Evolutionary conservation across 176 grass and related monocot genomes (phyloP).

Genomic region (Panicum miliaceum): DNA sequence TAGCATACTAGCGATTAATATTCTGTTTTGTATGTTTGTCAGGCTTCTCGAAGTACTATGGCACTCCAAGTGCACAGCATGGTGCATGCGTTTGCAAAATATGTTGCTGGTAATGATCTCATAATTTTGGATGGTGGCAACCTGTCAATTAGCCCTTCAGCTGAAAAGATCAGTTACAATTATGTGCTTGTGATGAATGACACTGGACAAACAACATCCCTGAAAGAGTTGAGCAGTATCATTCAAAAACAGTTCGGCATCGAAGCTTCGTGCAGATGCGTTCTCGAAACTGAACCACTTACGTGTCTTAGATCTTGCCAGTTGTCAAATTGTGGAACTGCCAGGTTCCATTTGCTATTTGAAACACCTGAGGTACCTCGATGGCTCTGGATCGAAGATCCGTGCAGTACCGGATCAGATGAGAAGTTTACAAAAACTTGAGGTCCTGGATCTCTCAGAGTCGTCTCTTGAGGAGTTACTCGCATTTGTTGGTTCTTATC

Average conservation of each 20-base stretch:
- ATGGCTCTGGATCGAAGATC: constrained; percentile 28
- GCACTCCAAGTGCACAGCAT: constrained; percentile 37
- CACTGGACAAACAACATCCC: not conserved
- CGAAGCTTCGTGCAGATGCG: no score
- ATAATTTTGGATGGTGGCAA: constrained; percentile 32
- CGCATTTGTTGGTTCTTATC: not conserved
- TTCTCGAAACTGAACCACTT: constrained; percentile 16
- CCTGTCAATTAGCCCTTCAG: no score
- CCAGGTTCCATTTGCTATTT: constrained; percentile 23
- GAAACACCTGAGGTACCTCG: constrained; percentile 49
- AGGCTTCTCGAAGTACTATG: no score
- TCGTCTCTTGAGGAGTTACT: constrained; percentile 28
- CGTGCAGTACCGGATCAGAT: constrained; percentile 23
- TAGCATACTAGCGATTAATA: no score
- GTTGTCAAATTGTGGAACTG: constrained; percentile 22
- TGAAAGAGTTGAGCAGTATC: no score
- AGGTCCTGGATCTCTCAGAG: constrained; percentile 49
- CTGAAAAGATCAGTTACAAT: not conserved
- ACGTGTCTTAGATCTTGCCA: constrained; percentile 49
- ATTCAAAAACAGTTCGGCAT: no score
- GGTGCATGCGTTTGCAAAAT: constrained; percentile 39
- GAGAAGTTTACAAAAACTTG: constrained; percentile 37
- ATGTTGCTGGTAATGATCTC: constrained; percentile 31
- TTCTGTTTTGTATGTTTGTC: no score
- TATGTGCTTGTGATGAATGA: constrained; percentile 33